Evolutionary conservation across 202 grass and related monocot genomes (phyloP).

Genomic region (Setaria italica): DNA sequence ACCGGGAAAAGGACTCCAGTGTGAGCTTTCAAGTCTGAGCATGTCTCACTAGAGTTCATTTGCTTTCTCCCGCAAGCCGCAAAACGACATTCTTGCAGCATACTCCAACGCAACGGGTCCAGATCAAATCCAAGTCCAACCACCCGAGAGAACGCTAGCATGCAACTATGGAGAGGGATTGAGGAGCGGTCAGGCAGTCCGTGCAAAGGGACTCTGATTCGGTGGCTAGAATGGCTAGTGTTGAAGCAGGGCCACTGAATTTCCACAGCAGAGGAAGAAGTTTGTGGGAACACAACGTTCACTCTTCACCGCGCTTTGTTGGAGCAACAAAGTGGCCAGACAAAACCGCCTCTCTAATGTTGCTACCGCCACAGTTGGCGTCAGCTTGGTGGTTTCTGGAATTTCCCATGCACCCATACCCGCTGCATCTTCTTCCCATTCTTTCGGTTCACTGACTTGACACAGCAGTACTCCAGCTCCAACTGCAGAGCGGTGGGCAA

Average conservation of each 20-base stretch:
- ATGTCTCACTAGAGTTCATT: neutral
- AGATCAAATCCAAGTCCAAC: too few relatives aligned
- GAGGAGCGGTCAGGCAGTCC: too few relatives aligned
- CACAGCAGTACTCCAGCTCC: slow-evolving; percentile 89
- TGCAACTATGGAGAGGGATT: too few relatives aligned
- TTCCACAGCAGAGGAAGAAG: too few relatives aligned
- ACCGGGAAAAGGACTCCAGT: neutral
- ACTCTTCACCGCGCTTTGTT: neutral
- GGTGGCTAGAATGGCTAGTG: too few relatives aligned
- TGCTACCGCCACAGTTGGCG: neutral
- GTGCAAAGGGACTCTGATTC: too few relatives aligned
- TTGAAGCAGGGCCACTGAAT: too few relatives aligned
- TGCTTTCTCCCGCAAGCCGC: neutral
- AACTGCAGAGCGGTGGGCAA: slow-evolving; percentile 48
- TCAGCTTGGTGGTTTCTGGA: slow-evolving; percentile 65
- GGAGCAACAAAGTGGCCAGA: neutral
- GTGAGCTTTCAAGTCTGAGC: too few relatives aligned
- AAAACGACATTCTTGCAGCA: too few relatives aligned
- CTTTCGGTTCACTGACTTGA: slow-evolving; percentile 76
- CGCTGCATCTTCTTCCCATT: slow-evolving; percentile 81
- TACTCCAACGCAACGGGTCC: too few relatives aligned
- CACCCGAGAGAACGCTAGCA: too few relatives aligned
- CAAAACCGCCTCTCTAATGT: neutral
- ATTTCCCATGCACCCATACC: slow-evolving; percentile 95
- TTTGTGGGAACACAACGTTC: too few relatives aligned